These are phyloP conservation scores for Colletotrichum lupini DNA, from an alignment of 2,329 filamentous ascomycete genomes.

Conservation along the genomic window DNA sequence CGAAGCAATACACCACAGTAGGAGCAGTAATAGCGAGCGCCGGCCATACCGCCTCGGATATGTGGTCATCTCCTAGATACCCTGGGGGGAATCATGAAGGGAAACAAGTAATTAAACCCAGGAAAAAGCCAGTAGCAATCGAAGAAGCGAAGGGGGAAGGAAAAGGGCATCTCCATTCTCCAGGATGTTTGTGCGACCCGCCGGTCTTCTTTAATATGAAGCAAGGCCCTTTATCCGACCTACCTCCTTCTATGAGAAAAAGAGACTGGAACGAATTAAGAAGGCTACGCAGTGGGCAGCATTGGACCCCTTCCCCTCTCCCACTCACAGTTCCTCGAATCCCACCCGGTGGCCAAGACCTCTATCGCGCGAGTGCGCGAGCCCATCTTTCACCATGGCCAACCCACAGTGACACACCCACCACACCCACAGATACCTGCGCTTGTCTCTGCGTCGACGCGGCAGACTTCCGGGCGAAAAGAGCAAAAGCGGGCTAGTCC, in stretches of 20 bases:
- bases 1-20: not conserved
- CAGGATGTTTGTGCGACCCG: not conserved
- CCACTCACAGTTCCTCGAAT: not conserved
- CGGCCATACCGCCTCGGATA: constrained; percentile 3
- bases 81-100: constrained; percentile 17
- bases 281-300: constrained; percentile 22
- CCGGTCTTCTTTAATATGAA: not conserved
- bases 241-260: not conserved
- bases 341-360: constrained; percentile 1
- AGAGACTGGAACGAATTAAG: not conserved
- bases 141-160: not conserved
- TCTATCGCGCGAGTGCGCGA: not conserved
- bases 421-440: not conserved
- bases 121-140: not conserved
- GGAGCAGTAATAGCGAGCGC: constrained; percentile 15
- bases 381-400: not conserved
- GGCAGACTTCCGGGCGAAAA: constrained; percentile 13
- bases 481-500: constrained; percentile 10
- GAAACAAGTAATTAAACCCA: not conserved
- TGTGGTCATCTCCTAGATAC: constrained; percentile 26
- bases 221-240: not conserved
- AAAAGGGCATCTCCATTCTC: not conserved
- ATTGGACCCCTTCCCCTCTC: not conserved
- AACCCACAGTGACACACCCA: not conserved
- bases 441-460: constrained; percentile 1